Percentiles rank a stretch among this genome's conserved stretches.
Conservation (phyloP, 139 green algal genomes). For the Pseudopediastrum boryanum region DNA sequence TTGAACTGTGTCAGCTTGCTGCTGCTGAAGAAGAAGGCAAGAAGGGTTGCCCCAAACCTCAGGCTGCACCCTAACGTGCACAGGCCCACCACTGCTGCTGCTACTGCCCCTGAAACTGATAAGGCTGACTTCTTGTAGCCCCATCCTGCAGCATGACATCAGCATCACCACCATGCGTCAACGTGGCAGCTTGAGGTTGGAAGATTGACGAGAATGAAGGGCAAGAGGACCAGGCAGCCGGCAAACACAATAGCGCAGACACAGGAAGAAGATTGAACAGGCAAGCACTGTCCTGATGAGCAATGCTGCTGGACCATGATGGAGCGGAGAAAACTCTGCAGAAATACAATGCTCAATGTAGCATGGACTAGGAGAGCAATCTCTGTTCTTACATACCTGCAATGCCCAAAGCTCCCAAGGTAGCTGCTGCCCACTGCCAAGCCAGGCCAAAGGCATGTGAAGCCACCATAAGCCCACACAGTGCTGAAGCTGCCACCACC, state of each 20-base stretch:
- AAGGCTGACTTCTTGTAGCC: conserved; percentile 35
- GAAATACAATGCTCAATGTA: not conserved
- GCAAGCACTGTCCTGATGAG: not conserved
- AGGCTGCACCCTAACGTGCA: conserved; percentile 69
- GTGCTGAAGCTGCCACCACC: not conserved
- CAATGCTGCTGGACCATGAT: not conserved
- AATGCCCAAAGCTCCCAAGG: conserved; percentile 28
- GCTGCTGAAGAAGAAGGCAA: conserved; percentile 82
- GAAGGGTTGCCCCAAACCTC: conserved; percentile 69
- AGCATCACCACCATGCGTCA: not conserved
- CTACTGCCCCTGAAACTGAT: conserved; percentile 51
- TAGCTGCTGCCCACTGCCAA: conserved; percentile 47
- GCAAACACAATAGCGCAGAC: not conserved
- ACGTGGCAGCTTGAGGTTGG: not conserved
- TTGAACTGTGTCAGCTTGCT: conserved; percentile 79
- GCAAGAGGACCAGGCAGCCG: not conserved
- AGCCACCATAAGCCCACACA: conserved; percentile 38
- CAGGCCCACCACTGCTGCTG: conserved; percentile 66
- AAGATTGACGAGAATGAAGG: not conserved
- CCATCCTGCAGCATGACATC: conserved; percentile 4
- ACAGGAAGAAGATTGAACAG: not conserved
- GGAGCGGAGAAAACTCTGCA: not conserved
- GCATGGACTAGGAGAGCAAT: not conserved
- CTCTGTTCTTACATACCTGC: not conserved
- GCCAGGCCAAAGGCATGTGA: conserved; percentile 61